Evolutionary conservation across 257 asterid genomes (phyloP).

Genomic region (Salvia splendens): DNA sequence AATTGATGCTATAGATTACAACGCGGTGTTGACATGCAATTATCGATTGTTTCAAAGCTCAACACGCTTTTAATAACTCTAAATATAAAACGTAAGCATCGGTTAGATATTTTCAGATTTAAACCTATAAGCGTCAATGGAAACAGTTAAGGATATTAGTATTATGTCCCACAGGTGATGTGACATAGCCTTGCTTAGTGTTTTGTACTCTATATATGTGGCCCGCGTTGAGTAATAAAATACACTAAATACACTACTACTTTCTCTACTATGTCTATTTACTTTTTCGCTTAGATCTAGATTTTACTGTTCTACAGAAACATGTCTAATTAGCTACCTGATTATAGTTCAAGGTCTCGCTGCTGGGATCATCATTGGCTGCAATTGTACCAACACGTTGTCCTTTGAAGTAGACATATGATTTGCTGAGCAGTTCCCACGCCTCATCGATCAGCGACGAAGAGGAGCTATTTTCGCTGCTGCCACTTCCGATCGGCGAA

Average conservation of each 20-base stretch:
- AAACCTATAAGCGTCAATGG: neutral
- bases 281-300: too few species aligned
- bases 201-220: too few species aligned
- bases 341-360: conserved; percentile 58
- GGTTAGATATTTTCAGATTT: neutral
- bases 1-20: neutral
- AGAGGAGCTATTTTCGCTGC: conserved; percentile 34
- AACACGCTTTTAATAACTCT: neutral
- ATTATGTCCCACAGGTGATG: too few species aligned
- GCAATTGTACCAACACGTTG: conserved; percentile 51
- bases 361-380: conserved; percentile 37
- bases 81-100: neutral
- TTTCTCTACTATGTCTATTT: too few species aligned
- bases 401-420: conserved; percentile 44
- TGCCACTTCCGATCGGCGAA: conserved; percentile 18
- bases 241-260: too few species aligned
- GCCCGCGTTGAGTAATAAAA: too few species aligned
- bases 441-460: conserved; percentile 57
- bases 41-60: neutral
- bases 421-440: conserved; percentile 42
- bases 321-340: conserved; percentile 39
- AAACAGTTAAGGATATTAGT: too few species aligned
- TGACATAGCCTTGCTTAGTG: too few species aligned
- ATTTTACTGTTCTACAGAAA: too few species aligned
- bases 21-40: neutral